phyloP scores from a whole-genome alignment of 2,329 filamentous ascomycete genomes.

The Chaetomiaceae sp. region DNA sequence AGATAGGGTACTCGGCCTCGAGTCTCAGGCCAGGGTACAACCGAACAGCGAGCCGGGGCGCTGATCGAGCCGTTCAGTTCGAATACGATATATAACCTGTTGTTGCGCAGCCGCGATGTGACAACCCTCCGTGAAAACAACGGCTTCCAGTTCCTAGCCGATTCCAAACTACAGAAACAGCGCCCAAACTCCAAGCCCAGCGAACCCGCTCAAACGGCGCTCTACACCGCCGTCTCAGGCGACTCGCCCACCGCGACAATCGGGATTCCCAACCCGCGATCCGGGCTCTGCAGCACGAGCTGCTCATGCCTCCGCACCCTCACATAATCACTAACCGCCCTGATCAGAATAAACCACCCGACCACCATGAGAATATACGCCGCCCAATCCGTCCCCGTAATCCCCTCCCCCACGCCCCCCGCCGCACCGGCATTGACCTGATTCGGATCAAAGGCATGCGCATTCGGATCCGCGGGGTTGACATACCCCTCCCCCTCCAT shows the following conservation, averaged over 20 bases:
- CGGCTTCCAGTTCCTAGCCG: background rate
- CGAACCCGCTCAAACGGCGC: background rate
- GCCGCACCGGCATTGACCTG: conserved; percentile 50
- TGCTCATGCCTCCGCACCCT: conserved; percentile 85
- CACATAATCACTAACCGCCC: conserved; percentile 86
- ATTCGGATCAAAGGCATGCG: conserved; percentile 77
- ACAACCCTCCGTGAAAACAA: background rate
- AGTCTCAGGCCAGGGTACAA: no score
- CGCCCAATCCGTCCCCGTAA: conserved; percentile 77
- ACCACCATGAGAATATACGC: conserved; percentile 93
- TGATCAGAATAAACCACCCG: conserved; percentile 95
- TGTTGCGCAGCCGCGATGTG: background rate
- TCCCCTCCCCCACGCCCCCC: conserved; percentile 37
- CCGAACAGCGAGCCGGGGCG: no score
- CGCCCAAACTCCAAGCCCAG: background rate
- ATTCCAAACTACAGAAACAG: background rate
- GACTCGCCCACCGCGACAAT: conserved; percentile 82
- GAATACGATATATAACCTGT: no score
- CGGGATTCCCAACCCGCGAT: conserved; percentile 75
- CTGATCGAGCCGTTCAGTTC: no score
- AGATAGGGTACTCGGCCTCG: no score
- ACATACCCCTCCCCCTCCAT: conserved; percentile 52
- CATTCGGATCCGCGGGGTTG: conserved; percentile 78
- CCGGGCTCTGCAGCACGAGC: conserved; percentile 85
- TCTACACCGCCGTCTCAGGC: conserved; percentile 67